A percentile compares a stretch with the other conserved stretches of the same genome.
These are phyloP conservation scores for Flaveria robusta DNA, from an alignment of 129 eudicot genomes.

Conservation along the genomic window DNA sequence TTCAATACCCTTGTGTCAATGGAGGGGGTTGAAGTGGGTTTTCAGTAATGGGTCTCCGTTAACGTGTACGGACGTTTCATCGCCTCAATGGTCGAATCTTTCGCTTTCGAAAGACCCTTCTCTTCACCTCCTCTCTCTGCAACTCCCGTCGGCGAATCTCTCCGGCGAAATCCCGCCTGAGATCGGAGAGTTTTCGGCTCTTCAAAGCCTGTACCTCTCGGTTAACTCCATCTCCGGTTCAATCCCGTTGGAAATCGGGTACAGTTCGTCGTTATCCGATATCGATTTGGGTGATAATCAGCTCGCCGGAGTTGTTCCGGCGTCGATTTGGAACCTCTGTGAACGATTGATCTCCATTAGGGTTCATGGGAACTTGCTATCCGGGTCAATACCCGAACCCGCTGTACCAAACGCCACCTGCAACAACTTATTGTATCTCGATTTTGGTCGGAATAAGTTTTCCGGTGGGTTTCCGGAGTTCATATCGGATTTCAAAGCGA, in stretches of 20 bases:
- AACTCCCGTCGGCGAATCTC: conserved; percentile 88
- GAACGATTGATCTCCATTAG: conserved; percentile 59
- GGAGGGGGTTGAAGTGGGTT: conserved; percentile 84
- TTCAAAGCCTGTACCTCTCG: conserved; percentile 63
- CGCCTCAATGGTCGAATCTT: conserved; percentile 67
- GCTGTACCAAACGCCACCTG: conserved; percentile 78
- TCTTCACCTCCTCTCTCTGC: conserved; percentile 67
- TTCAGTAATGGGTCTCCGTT: conserved; percentile 39
- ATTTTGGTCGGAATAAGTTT: conserved; percentile 68
- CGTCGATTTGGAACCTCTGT: conserved; percentile 91
- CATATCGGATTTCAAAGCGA: conserved; percentile 52
- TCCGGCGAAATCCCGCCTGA: conserved; percentile 76
- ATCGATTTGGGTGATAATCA: conserved; percentile 76
- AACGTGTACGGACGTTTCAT: conserved; percentile 55
- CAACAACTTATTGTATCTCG: conserved; percentile 53
- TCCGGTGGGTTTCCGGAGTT: conserved; percentile 69
- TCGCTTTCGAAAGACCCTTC: conserved; percentile 53
- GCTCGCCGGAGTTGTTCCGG: conserved; percentile 67
- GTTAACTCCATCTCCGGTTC: conserved; percentile 63
- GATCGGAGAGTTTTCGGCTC: conserved; percentile 57
- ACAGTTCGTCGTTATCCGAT: conserved; percentile 66
- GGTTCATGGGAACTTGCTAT: conserved; percentile 64
- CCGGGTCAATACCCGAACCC: conserved; percentile 78
- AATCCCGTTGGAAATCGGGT: conserved; percentile 87
- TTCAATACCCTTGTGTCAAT: conserved; percentile 82